phyloP scores from a whole-genome alignment of 306 rosid species.

The Inga laurina region DNA sequence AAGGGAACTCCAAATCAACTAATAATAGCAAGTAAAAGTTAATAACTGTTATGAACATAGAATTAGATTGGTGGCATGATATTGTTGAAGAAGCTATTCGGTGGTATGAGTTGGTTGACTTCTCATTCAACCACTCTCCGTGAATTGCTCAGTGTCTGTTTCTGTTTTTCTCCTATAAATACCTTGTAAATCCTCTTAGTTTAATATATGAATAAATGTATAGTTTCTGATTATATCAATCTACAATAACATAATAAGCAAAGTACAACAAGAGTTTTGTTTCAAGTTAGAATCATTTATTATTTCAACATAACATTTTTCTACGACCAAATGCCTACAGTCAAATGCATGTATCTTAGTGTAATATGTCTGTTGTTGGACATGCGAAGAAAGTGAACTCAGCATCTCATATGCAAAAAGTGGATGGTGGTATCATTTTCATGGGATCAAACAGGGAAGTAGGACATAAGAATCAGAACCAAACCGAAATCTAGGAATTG shows the following conservation, averaged over 20 bases:
- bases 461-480: not conserved
- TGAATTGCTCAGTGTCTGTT: too few species aligned
- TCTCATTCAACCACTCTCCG: too few species aligned
- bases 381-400: constrained; percentile 2
- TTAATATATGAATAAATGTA: too few species aligned
- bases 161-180: too few species aligned
- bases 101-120: too few species aligned
- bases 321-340: not conserved
- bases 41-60: not conserved
- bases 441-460: not conserved
- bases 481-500: constrained; percentile 19
- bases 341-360: constrained; percentile 1
- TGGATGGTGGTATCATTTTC: not conserved
- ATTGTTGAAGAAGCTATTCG: too few species aligned
- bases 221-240: too few species aligned
- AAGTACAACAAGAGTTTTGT: not conserved
- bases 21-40: constrained; percentile 16
- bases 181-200: too few species aligned
- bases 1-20: constrained; percentile 3
- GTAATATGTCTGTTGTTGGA: not conserved
- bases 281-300: constrained; percentile 10
- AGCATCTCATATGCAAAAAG: constrained; percentile 1
- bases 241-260: not conserved
- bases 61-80: too few species aligned
- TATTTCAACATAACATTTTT: constrained; percentile 8